Evolutionary conservation across 768 basidiomycete species (phyloP).

Genomic region (Boletus speciosus): DNA sequence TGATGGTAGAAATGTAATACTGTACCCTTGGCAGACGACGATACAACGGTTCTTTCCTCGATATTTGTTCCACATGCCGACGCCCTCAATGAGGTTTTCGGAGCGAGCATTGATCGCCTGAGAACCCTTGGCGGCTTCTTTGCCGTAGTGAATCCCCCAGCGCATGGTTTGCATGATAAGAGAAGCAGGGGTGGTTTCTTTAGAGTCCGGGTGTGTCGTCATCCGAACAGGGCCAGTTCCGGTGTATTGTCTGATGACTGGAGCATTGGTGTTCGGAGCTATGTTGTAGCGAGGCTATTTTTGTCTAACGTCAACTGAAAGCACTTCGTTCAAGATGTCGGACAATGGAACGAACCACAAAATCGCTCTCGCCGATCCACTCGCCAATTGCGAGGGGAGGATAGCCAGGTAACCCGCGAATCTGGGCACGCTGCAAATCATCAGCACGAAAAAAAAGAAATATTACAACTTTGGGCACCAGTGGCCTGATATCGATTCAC

Average conservation of each 20-base stretch:
- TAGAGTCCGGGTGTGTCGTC: neutral
- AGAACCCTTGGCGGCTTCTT: slow-evolving; percentile 51
- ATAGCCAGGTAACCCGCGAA: slow-evolving; percentile 39
- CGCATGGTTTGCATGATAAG: slow-evolving; percentile 77
- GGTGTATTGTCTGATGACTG: slow-evolving; percentile 58
- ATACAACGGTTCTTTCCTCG: slow-evolving; percentile 82
- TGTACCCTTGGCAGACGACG: slow-evolving; percentile 75
- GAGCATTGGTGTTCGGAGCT: slow-evolving; percentile 75
- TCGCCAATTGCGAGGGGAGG: slow-evolving; percentile 44
- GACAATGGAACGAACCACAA: slow-evolving; percentile 37
- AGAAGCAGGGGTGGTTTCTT: slow-evolving; percentile 11
- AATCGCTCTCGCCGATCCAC: slow-evolving; percentile 60
- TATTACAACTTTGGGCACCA: neutral
- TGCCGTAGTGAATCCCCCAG: slow-evolving; percentile 80
- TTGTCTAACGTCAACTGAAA: neutral
- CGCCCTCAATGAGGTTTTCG: slow-evolving; percentile 72
- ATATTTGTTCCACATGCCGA: slow-evolving; percentile 83
- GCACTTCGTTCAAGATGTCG: too few relatives aligned
- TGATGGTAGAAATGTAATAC: neutral
- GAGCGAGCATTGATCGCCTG: slow-evolving; percentile 89
- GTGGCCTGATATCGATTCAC: slow-evolving; percentile 24
- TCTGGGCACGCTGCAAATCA: slow-evolving; percentile 24
- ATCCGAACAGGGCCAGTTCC: neutral
- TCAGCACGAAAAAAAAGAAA: neutral
- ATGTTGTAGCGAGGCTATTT: slow-evolving; percentile 66